Percentiles rank a stretch among this genome's conserved stretches.
Evolutionary conservation across 1,139 yeast genomes (phyloP).

Genomic region (Magnusiomyces fungicola): DNA sequence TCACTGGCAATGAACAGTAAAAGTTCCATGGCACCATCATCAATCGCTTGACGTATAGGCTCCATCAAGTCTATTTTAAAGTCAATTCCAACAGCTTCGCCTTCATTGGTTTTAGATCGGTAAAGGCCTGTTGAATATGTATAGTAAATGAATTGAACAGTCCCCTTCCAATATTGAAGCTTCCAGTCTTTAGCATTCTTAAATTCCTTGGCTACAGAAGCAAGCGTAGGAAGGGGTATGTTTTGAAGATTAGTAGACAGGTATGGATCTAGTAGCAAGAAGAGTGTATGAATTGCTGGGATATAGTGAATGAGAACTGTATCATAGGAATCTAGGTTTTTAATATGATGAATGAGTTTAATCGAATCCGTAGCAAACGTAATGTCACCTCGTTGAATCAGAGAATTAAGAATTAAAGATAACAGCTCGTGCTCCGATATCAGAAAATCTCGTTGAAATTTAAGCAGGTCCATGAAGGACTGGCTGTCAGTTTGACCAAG

Average conservation of each 20-base stretch:
- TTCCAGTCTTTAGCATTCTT: constrained; percentile 23
- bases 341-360: constrained; percentile 37
- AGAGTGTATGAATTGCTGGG: constrained; percentile 35
- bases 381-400: constrained; percentile 18
- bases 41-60: constrained; percentile 46
- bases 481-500: constrained; percentile 43
- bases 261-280: constrained; percentile 13
- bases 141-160: constrained; percentile 53
- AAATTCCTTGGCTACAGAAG: constrained; percentile 4
- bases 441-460: constrained; percentile 54
- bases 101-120: constrained; percentile 16
- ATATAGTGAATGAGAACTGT: constrained; percentile 54
- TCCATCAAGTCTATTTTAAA: constrained; percentile 39
- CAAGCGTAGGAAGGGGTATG: not conserved
- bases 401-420: constrained; percentile 47
- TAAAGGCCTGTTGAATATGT: constrained; percentile 60
- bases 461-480: constrained; percentile 47
- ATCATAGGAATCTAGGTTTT: constrained; percentile 51
- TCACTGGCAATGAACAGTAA: constrained; percentile 67
- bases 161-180: constrained; percentile 40
- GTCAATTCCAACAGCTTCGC: constrained; percentile 27
- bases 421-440: constrained; percentile 63
- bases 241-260: constrained; percentile 9
- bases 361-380: constrained; percentile 42
- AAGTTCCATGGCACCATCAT: constrained; percentile 74